Percentiles rank a stretch among this genome's conserved stretches.
phyloP scores from a whole-genome alignment of 2,329 filamentous ascomycete genomes.

The Thyridium curvatum region DNA sequence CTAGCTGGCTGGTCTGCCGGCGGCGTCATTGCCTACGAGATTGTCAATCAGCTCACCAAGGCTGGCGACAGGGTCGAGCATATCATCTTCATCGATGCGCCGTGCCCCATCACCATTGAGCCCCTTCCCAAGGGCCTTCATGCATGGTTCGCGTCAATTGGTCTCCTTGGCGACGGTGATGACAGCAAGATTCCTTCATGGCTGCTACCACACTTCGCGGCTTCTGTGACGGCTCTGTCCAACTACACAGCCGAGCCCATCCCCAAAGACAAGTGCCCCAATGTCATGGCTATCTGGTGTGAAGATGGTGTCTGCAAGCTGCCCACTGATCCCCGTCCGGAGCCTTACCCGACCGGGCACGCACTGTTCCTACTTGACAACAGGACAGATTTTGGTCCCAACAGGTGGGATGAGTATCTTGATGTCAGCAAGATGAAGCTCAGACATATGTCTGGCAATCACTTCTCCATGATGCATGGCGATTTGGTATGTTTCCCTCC shows the following conservation, averaged over 20 bases:
- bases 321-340: slow-evolving; percentile 58
- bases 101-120: slow-evolving; percentile 62
- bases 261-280: slow-evolving; percentile 50
- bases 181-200: slow-evolving; percentile 60
- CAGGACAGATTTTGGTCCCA: slow-evolving; percentile 63
- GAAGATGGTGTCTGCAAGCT: slow-evolving; percentile 66
- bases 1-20: slow-evolving; percentile 73
- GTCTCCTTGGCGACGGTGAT: slow-evolving; percentile 59
- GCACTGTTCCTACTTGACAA: slow-evolving; percentile 69
- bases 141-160: slow-evolving; percentile 66
- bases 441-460: slow-evolving; percentile 64
- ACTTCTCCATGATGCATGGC: slow-evolving; percentile 73
- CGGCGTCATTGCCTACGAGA: slow-evolving; percentile 65
- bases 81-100: slow-evolving; percentile 60
- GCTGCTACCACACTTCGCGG: slow-evolving; percentile 68
- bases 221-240: slow-evolving; percentile 61
- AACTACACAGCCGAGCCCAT: slow-evolving; percentile 63
- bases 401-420: slow-evolving; percentile 63
- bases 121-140: slow-evolving; percentile 58
- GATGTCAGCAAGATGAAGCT: slow-evolving; percentile 55
- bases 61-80: slow-evolving; percentile 51
- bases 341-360: slow-evolving; percentile 52
- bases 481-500: slow-evolving; percentile 19
- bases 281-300: slow-evolving; percentile 63
- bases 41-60: slow-evolving; percentile 52